Evolutionary conservation across 139 green algal species (phyloP).

Genomic region (Haematococcus lacustris): DNA sequence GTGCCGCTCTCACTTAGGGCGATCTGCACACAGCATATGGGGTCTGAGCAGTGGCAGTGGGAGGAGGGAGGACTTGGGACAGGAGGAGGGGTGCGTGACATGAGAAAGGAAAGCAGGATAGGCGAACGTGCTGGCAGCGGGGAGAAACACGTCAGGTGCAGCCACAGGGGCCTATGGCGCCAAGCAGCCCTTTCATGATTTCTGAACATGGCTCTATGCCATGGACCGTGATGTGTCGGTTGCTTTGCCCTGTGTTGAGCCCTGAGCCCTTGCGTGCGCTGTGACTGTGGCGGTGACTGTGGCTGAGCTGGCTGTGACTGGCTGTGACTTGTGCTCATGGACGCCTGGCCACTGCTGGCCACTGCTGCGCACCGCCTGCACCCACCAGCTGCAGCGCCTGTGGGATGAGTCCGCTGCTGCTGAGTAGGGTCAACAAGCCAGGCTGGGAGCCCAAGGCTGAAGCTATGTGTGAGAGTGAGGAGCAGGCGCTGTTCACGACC

Average conservation of each 20-base stretch:
- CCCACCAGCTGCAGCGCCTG: constrained; percentile 70
- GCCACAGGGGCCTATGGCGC: neutral
- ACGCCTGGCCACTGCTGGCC: neutral
- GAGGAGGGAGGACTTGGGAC: neutral
- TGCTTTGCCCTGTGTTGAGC: neutral
- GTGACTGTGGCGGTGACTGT: no score
- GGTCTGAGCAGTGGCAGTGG: neutral
- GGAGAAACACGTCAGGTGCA: neutral
- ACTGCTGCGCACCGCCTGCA: neutral
- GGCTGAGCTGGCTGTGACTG: no score
- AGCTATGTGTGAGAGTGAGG: constrained; percentile 77
- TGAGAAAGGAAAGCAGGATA: neutral
- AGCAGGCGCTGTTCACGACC: constrained; percentile 84
- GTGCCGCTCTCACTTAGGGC: constrained; percentile 26
- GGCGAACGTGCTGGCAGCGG: neutral
- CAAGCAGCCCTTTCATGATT: neutral
- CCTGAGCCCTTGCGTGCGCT: neutral
- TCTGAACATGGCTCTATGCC: neutral
- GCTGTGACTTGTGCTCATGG: neutral
- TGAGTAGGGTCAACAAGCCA: constrained; percentile 64
- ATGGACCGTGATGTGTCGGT: neutral
- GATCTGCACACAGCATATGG: constrained; percentile 4
- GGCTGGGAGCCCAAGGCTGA: constrained; percentile 45
- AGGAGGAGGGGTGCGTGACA: neutral
- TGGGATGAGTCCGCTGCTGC: constrained; percentile 56